Evolutionary conservation across 805 yeast species (phyloP), one percentile per base, ranked within the genome.

Genomic region (Yamadazyma tumulicola): DNA sequence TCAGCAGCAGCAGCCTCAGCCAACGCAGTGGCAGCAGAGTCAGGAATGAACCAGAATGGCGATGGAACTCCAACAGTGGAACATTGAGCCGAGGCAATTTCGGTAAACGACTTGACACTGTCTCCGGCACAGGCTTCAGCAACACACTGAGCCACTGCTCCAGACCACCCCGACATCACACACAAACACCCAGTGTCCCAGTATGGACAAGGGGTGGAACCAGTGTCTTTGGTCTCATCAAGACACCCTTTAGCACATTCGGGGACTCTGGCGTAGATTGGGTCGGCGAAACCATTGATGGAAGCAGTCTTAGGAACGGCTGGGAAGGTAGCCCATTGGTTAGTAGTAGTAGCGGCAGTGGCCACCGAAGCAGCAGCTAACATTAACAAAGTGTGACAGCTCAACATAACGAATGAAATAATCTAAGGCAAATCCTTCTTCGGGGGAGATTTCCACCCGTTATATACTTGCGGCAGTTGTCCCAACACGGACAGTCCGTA

Each of bases 101-200:
- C 35, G 13, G 61, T 51, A 32, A 61, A 64, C 17, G 42, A 19
- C 18, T 28, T 42, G 24, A 63, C 67, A 14, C 59, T 56, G 13
- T 38, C 29, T 40, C 69, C 69, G 15, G 38, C 25, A 35, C 75
- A 66, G 19, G 61, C 63, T 15, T 44, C 43, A 21, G 54, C 63
- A 23, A 71, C 61, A 58, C 72, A 65, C 34, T 55, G 46, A 31
- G 62, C 69, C 19, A 65, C 59, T 4, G 39, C 41, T 19, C 57
- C 56, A 24, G 50, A 52, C 53, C 59, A 65, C 28, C 43, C 43
- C 26, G 65, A 50, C 61, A 65, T 64, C 28, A 62, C 67, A 59
- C 72, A 65, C 35, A 65, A 57, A 52, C 72, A 65, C 17, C 72
- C 72, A 30, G 70, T 57, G 46, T 65, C 72, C 69, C 70, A 65